Base-by-base conservation (phyloP, 2,329 filamentous ascomycete genomes). In the Xylariaceae sp. region DNA sequence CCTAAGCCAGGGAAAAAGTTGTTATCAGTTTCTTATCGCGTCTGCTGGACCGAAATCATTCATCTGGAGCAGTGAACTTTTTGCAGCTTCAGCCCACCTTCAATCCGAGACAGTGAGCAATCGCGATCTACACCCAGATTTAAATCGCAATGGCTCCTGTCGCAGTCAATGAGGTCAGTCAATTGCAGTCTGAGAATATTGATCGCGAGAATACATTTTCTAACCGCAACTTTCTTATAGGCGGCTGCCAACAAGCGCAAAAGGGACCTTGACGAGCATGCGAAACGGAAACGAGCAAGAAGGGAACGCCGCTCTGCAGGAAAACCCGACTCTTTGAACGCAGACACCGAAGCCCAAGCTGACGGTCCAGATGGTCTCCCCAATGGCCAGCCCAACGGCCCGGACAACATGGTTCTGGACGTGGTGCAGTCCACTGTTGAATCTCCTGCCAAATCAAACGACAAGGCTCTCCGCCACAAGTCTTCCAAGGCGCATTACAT, bases 211-310 rank as follows among this genome's bases (percentile, higher is more conserved):
- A 28, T 5, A 28, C 6, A n/a, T 49, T 38, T 40, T 53, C 56
- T 62, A 42, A 63, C 54, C 43, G 31, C 42, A 18, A 16, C 45
- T 12, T 28, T 6, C 14, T 31, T 45, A 18, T 45, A 69, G 64
- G 68, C 69, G 54, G 67, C 65, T 53, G 68, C 65, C 43, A 76
- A 73, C 58, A 79, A 79, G 65, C 70, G 76, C 42, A 79, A 79
- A 66, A 65, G 74, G 58, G 75, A 77, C 43, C 57, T 66, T 36
- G 69, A 68, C 51, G 76, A 78, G 48, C 64, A 67, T 50, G 71
- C 71, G 45, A 67, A 66, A 46, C 70, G 69, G 49, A 67, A 75
- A 45, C 75, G 76, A 63, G 67, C 71, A 56, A 74, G 69, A 54
- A 70, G 69, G 57, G 59, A 66, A 16, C 60, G 59, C 45, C 48